phyloP scores from a whole-genome alignment of 176 grass and related monocot genomes.

The Ampelocalamus luodianensis region DNA sequence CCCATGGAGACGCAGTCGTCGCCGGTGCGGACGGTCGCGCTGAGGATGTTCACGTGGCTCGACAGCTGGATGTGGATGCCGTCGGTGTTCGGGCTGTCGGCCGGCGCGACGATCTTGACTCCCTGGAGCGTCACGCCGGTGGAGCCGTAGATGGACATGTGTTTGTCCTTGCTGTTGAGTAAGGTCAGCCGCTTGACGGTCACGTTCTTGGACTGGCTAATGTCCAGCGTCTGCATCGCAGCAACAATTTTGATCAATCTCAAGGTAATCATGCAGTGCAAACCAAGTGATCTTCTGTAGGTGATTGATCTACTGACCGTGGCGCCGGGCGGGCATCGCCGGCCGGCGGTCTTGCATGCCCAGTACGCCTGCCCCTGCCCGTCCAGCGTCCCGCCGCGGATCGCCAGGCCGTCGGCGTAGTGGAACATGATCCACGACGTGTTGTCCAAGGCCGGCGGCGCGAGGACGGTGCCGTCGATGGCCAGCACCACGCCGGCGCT shows the following conservation, averaged over 20 bases:
- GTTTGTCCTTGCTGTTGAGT: conserved; percentile 58
- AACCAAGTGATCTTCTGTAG: not conserved
- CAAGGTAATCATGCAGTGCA: not conserved
- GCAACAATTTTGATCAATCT: not conserved
- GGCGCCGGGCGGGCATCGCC: conserved; percentile 40
- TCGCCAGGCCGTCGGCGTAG: conserved; percentile 60
- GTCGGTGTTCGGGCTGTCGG: conserved; percentile 74
- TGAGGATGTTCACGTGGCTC: conserved; percentile 39
- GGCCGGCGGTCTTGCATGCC: conserved; percentile 55
- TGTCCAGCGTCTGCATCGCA: conserved; percentile 53
- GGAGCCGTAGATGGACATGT: conserved; percentile 63
- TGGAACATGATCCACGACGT: conserved; percentile 65
- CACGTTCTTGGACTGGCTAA: conserved; percentile 55
- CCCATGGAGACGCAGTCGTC: conserved; percentile 80
- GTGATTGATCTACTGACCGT: conserved; percentile 37
- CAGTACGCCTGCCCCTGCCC: conserved; percentile 55
- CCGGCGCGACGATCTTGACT: conserved; percentile 54
- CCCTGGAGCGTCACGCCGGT: conserved; percentile 43
- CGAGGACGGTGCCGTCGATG: conserved; percentile 56
- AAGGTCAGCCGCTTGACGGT: conserved; percentile 39
- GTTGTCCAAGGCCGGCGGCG: conserved; percentile 37
- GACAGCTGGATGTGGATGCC: conserved; percentile 69
- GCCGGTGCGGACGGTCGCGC: conserved; percentile 50
- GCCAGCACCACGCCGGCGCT: conserved; percentile 44
- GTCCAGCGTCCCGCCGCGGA: conserved; percentile 58